These are phyloP conservation scores for Syncephalastrum monosporum DNA, from an alignment of 371 early-diverging fungal species.

Conservation along the genomic window DNA sequence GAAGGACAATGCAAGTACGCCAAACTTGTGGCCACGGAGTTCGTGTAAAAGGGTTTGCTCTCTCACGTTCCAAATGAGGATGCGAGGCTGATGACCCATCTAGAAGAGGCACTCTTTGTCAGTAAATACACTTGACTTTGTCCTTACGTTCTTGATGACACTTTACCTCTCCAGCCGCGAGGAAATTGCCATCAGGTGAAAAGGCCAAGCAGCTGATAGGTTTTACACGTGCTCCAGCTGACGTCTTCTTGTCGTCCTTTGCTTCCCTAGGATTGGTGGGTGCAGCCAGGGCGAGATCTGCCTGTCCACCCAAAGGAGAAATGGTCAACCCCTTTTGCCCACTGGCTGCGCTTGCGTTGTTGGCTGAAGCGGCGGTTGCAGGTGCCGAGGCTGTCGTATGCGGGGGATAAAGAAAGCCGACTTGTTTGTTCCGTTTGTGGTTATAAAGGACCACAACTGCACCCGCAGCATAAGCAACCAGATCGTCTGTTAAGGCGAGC, in stretches of 20 bases:
- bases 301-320: too few species aligned
- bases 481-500: constrained; percentile 58
- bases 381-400: neutral
- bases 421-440: constrained; percentile 67
- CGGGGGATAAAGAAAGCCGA: constrained; percentile 60
- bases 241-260: constrained; percentile 36
- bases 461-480: constrained; percentile 78
- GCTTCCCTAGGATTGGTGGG: constrained; percentile 5
- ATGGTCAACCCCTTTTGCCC: constrained; percentile 10
- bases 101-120: constrained; percentile 21
- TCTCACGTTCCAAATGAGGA: constrained; percentile 73
- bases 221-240: constrained; percentile 58
- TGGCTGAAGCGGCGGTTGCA: constrained; percentile 2
- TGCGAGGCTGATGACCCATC: constrained; percentile 83
- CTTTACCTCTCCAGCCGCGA: constrained; percentile 80
- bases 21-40: constrained; percentile 79
- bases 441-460: constrained; percentile 74
- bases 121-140: neutral
- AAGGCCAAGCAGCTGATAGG: constrained; percentile 77
- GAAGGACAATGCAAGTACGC: constrained; percentile 69
- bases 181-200: constrained; percentile 72
- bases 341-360: neutral
- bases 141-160: neutral
- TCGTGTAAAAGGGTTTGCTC: constrained; percentile 57
- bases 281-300: constrained; percentile 2